These are phyloP conservation scores for Thuidium tamariscinum DNA, from an alignment of 225 moss, liverwort and hornwort species.

Conservation along the genomic window DNA sequence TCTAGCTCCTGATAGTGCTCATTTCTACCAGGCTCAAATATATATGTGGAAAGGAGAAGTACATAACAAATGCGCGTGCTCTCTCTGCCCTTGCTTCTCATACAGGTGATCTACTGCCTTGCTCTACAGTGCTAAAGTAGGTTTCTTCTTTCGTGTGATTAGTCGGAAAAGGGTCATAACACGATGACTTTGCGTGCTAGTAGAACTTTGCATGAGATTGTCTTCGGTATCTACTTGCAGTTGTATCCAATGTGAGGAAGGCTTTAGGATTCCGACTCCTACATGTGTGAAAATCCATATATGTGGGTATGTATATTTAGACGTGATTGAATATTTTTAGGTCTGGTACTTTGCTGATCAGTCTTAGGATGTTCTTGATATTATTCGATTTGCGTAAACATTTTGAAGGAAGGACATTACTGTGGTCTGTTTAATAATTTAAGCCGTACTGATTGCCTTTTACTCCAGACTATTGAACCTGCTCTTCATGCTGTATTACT, in stretches of 20 bases:
- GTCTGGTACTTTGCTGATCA: not conserved
- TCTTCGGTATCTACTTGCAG: not conserved
- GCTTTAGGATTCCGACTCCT: not conserved
- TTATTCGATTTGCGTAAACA: not conserved
- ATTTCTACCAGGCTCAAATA: constrained; percentile 55
- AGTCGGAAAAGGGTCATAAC: not conserved
- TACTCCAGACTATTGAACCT: not conserved
- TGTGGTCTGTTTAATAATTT: not conserved
- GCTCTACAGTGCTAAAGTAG: not conserved
- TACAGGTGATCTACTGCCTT: constrained; percentile 46
- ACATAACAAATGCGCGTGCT: constrained; percentile 59
- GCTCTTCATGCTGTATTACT: not conserved
- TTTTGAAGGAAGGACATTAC: not conserved
- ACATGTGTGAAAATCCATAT: not conserved
- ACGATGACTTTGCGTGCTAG: not conserved
- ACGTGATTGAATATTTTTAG: not conserved
- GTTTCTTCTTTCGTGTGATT: not conserved
- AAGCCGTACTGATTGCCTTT: not conserved
- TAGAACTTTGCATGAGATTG: not conserved
- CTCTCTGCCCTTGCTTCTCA: constrained; percentile 79
- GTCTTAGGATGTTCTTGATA: not conserved
- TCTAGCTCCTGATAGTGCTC: not conserved
- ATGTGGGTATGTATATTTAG: not conserved
- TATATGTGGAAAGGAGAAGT: constrained; percentile 77
- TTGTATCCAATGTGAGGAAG: not conserved